phyloP scores from a whole-genome alignment of 2,329 filamentous ascomycete genomes.

The Mycosphaerella arachidis region DNA sequence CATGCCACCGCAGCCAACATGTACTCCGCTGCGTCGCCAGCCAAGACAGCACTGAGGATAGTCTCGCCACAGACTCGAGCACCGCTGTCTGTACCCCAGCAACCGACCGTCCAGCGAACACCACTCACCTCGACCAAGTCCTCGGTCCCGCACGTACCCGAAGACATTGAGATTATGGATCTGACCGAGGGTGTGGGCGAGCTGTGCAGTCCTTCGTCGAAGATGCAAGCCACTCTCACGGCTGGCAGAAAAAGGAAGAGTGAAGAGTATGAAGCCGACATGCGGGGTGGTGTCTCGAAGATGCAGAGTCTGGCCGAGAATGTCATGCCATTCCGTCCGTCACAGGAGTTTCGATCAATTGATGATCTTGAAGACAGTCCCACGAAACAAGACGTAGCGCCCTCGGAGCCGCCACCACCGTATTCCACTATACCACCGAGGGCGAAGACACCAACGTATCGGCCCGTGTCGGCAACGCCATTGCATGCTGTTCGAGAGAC shows the following conservation, averaged over 20 bases:
- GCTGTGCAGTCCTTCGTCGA: slow-evolving; percentile 17
- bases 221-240: slow-evolving; percentile 6
- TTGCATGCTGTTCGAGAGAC: not conserved
- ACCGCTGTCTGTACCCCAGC: slow-evolving; percentile 1
- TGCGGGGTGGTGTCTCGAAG: slow-evolving; percentile 11
- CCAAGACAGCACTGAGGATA: slow-evolving; percentile 3
- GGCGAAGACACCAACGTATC: slow-evolving; percentile 1
- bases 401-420: slow-evolving; percentile 36
- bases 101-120: slow-evolving; percentile 6
- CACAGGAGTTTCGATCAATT: slow-evolving; percentile 37
- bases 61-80: not conserved
- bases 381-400: slow-evolving; percentile 8
- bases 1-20: slow-evolving; percentile 19
- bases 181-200: slow-evolving; percentile 29
- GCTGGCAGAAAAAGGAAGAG: slow-evolving; percentile 43
- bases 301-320: slow-evolving; percentile 3
- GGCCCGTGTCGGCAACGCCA: not conserved
- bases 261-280: slow-evolving; percentile 38
- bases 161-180: slow-evolving; percentile 33
- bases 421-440: slow-evolving; percentile 41
- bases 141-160: not conserved
- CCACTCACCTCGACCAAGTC: slow-evolving; percentile 4
- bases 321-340: slow-evolving; percentile 9
- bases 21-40: slow-evolving; percentile 9
- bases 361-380: slow-evolving; percentile 29